Evolutionary conservation across 208 protist genomes (phyloP).

Genomic region (Leishmania lainsoni): DNA sequence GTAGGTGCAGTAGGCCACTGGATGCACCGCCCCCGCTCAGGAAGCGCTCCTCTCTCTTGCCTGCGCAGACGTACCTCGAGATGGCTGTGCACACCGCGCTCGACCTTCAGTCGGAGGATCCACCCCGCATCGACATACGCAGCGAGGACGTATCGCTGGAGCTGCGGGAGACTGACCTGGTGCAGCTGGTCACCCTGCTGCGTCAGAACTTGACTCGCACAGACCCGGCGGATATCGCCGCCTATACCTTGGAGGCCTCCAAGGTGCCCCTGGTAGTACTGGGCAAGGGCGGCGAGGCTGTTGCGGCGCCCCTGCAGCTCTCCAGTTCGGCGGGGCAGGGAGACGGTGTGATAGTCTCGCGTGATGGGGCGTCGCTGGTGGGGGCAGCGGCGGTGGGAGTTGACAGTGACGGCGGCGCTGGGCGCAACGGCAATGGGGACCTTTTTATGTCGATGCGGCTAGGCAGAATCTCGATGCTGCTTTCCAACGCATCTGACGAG

Average conservation of each 20-base stretch:
- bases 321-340: background rate
- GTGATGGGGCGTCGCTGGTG: background rate
- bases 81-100: slow-evolving; percentile 60
- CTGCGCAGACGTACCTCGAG: slow-evolving; percentile 47
- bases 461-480: slow-evolving; percentile 24
- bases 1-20: background rate
- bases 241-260: slow-evolving; percentile 15
- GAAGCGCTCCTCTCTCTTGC: slow-evolving; percentile 41
- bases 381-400: background rate
- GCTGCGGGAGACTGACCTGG: slow-evolving; percentile 52
- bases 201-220: slow-evolving; percentile 64
- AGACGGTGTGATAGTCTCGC: background rate
- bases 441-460: slow-evolving; percentile 31
- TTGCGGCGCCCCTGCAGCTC: background rate
- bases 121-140: slow-evolving; percentile 47
- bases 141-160: slow-evolving; percentile 55
- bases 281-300: slow-evolving; percentile 2
- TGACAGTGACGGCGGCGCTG: background rate
- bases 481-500: slow-evolving; percentile 15
- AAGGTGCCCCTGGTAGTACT: slow-evolving; percentile 13
- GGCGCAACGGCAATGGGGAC: slow-evolving; percentile 4
- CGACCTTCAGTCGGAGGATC: slow-evolving; percentile 55
- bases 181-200: slow-evolving; percentile 59
- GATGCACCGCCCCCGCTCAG: background rate
- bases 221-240: slow-evolving; percentile 22